Evolutionary conservation across 1,284 basidiomycete genomes (phyloP), one percentile per base, ranked within the genome.

Genomic region (Apiotrichum mycotoxinovorans): DNA sequence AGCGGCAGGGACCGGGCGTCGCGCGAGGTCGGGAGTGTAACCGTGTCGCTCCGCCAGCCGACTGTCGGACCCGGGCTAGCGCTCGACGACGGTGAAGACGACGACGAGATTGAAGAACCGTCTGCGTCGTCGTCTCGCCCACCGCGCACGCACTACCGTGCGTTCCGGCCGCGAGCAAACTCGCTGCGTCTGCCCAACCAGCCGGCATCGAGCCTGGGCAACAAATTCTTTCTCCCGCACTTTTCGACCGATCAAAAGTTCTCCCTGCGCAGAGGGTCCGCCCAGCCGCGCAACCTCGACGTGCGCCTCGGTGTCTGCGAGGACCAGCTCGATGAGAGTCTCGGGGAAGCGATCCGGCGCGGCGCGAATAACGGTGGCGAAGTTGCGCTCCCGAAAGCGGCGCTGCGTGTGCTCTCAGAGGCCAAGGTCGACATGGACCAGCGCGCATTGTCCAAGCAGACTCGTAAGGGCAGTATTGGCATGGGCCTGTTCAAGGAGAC

Each of bases 401-500:
- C 76, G 1, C 57, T 75, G 14, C 59, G 71, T 15, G 72, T 73
- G 1, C 58, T 78, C 12, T 70, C 51, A 22, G 70, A 78, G 54
- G 75, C 71, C 18, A 74, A 75, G 56, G 72, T 70, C 50, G 68
- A 66, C 57, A 53, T 70, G 45, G 66, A 67, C 33, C 41, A 60
- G 20, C 52, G 65, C 22, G 57, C 62, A n/a, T 37, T 52, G 26
- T 65, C 65, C 20, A 77, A 78, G 57, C 69, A 71, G 26, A 76
- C 74, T 9, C 62, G 77, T 40, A 78, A 78, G 61, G 76, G 73
- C 41, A 74, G 72, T 60, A 71, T 78, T 42, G 77, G 76, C 3
- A 73, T 78, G 72, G 77, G 77, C n/a, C 52, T 78, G 47, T 78
- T 78, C 67, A 74, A 71, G 56, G 76, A 78, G 64, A 67, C 66